Conservation (phyloP, 2,329 filamentous ascomycete genomes). For the Colletotrichum godetiae region DNA sequence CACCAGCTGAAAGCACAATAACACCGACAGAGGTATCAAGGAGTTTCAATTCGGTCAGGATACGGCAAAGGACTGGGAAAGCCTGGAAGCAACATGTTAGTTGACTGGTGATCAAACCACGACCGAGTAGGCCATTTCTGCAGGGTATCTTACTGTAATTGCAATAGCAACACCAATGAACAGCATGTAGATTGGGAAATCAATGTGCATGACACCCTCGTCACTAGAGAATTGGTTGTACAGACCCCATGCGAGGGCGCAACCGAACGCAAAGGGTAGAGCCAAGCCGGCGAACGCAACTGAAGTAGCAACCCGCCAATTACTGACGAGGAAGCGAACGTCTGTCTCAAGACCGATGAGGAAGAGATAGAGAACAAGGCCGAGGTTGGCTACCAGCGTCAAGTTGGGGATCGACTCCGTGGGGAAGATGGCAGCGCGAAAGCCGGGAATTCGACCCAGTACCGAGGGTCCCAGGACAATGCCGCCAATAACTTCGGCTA, state of each 20-base stretch:
- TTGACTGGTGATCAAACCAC: neutral
- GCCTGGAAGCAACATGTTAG: constrained; percentile 50
- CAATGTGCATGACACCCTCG: constrained; percentile 51
- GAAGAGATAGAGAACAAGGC: constrained; percentile 87
- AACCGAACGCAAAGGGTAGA: constrained; percentile 85
- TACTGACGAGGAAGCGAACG: constrained; percentile 78
- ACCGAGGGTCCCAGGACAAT: constrained; percentile 89
- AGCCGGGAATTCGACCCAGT: constrained; percentile 86
- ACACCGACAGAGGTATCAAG: constrained; percentile 86
- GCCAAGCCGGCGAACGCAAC: constrained; percentile 85
- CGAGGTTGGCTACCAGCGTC: constrained; percentile 83
- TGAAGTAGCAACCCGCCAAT: constrained; percentile 83
- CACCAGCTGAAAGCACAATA: constrained; percentile 89
- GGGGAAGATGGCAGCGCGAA: constrained; percentile 82
- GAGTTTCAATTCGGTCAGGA: constrained; percentile 89
- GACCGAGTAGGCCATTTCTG: too few relatives aligned
- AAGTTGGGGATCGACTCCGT: constrained; percentile 78
- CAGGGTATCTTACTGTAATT: constrained; percentile 69
- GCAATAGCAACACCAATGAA: constrained; percentile 95
- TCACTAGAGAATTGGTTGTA: constrained; percentile 76
- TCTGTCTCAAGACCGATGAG: constrained; percentile 90
- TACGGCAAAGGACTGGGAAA: constrained; percentile 92
- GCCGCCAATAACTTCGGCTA: constrained; percentile 87
- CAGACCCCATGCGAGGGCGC: constrained; percentile 82
- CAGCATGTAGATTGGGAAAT: constrained; percentile 67